Evolutionary conservation across 305 asterid species (phyloP).

Genomic region (Petunia hybrid): DNA sequence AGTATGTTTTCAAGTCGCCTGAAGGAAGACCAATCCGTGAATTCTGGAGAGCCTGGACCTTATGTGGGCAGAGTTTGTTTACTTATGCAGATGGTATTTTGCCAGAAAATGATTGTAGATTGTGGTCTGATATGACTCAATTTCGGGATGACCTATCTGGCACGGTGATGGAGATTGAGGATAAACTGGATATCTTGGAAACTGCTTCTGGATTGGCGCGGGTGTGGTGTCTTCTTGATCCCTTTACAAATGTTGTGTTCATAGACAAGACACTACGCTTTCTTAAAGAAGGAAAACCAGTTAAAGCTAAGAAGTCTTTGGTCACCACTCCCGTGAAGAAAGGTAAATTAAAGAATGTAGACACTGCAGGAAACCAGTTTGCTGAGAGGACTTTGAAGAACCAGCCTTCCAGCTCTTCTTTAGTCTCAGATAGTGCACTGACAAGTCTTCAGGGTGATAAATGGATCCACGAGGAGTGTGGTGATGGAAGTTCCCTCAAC

Average conservation of each 20-base stretch:
- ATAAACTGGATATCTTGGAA: slow-evolving; percentile 56
- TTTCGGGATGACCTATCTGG: slow-evolving; percentile 74
- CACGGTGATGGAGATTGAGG: slow-evolving; percentile 68
- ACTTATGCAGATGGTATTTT: slow-evolving; percentile 49
- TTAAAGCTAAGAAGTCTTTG: slow-evolving; percentile 71
- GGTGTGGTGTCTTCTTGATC: slow-evolving; percentile 93
- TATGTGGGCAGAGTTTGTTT: slow-evolving; percentile 79
- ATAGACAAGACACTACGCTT: slow-evolving; percentile 77
- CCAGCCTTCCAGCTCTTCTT: slow-evolving; percentile 34
- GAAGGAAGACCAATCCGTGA: slow-evolving; percentile 96
- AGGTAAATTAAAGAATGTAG: slow-evolving; percentile 14
- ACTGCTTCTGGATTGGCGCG: slow-evolving; percentile 69
- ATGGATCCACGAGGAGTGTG: slow-evolving; percentile 27
- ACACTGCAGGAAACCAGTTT: slow-evolving; percentile 16
- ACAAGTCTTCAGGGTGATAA: slow-evolving; percentile 29
- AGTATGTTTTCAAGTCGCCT: slow-evolving; percentile 86
- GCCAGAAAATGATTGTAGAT: slow-evolving; percentile 55
- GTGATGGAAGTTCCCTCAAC: slow-evolving; percentile 35
- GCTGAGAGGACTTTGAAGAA: slow-evolving; percentile 31
- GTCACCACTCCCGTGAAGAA: slow-evolving; percentile 53
- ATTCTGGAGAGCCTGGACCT: slow-evolving; percentile 90
- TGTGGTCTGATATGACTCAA: slow-evolving; percentile 78
- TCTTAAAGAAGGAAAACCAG: slow-evolving; percentile 79
- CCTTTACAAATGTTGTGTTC: slow-evolving; percentile 89
- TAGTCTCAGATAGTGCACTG: slow-evolving; percentile 30